These are phyloP conservation scores for Myxozyma melibiosi DNA, from an alignment of 805 yeast genomes.

Conservation along the genomic window DNA sequence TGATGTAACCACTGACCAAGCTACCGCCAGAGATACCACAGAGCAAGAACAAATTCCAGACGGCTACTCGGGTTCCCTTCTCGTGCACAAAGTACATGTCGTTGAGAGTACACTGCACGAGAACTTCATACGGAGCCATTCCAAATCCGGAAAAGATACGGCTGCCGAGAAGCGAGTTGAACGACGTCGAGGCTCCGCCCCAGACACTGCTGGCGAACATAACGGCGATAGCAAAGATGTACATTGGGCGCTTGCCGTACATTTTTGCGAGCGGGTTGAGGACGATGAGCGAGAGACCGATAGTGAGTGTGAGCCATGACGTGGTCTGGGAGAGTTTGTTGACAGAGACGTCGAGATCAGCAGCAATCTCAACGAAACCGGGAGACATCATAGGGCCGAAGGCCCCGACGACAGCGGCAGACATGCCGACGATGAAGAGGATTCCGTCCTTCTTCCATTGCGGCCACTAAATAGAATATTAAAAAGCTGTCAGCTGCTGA, in stretches of 20 bases:
- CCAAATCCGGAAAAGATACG: slow-evolving; percentile 63
- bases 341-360: background rate
- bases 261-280: slow-evolving; percentile 60
- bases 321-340: slow-evolving; percentile 3
- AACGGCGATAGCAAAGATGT: slow-evolving; percentile 51
- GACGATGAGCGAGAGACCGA: slow-evolving; percentile 40
- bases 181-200: slow-evolving; percentile 54
- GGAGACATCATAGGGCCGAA: slow-evolving; percentile 8
- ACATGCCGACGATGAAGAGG: slow-evolving; percentile 5
- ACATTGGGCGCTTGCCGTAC: slow-evolving; percentile 59
- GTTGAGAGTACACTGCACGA: slow-evolving; percentile 62
- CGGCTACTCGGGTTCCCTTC: slow-evolving; percentile 60
- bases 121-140: slow-evolving; percentile 60
- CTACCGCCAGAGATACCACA: slow-evolving; percentile 61
- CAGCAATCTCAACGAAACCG: background rate
- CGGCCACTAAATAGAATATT: slow-evolving; percentile 2
- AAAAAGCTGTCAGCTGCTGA: background rate
- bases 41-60: slow-evolving; percentile 58
- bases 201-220: slow-evolving; percentile 57
- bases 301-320: slow-evolving; percentile 3
- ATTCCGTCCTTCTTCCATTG: slow-evolving; percentile 8
- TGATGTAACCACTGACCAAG: slow-evolving; percentile 56
- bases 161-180: slow-evolving; percentile 58
- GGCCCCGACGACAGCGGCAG: slow-evolving; percentile 10
- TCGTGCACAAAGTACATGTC: slow-evolving; percentile 64